Evolutionary conservation across 2,329 filamentous ascomycete species (phyloP).

Genomic region (Blastomyces gilchristii): DNA sequence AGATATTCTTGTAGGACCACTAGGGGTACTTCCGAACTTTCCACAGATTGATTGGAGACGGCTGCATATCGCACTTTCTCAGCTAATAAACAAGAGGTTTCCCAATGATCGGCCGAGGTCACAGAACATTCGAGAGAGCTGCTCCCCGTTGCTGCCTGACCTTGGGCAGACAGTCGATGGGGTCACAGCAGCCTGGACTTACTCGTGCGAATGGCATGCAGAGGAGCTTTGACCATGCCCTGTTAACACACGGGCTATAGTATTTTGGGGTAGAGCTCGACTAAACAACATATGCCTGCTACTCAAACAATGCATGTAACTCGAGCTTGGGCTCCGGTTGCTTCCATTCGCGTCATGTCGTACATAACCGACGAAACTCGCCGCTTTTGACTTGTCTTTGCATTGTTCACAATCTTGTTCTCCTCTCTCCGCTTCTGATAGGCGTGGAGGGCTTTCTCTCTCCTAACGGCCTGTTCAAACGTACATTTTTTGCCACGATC

Average conservation of each 20-base stretch:
- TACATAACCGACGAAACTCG: constrained; percentile 4
- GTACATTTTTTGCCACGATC: neutral
- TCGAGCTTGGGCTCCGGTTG: neutral
- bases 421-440: neutral
- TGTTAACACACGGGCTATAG: neutral
- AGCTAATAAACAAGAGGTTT: neutral
- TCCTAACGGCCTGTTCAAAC: too few species aligned
- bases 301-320: neutral
- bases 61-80: neutral
- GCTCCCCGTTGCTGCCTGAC: constrained; percentile 3
- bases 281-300: neutral
- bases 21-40: neutral
- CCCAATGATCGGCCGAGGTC: neutral
- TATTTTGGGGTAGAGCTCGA: neutral
- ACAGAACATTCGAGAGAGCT: neutral
- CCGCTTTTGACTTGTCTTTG: constrained; percentile 1
- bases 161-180: neutral
- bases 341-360: neutral
- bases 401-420: neutral
- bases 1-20: constrained; percentile 4
- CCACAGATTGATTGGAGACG: neutral
- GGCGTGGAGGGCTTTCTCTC: neutral
- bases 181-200: neutral
- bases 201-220: neutral
- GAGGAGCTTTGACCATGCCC: neutral